These are phyloP conservation scores for Apiospora kogelbergensis DNA, from an alignment of 2,329 filamentous ascomycete genomes.

Conservation along the genomic window DNA sequence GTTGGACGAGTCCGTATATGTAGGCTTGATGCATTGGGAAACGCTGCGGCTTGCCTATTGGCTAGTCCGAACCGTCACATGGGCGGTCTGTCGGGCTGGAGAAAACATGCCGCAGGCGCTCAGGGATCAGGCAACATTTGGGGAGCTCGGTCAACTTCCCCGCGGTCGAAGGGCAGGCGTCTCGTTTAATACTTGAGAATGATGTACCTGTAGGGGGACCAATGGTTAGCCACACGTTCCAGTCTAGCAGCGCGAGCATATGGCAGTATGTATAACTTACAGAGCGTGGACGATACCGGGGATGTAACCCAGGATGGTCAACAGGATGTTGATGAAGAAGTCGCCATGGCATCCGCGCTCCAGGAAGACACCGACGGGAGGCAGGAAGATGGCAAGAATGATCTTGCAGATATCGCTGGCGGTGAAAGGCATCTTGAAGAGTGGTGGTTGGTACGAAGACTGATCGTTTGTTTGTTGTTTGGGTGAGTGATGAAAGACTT, in stretches of 20 bases:
- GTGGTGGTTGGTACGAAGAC: constrained; percentile 23
- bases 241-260: background rate
- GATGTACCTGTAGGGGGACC: constrained; percentile 56
- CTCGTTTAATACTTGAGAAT: constrained; percentile 69
- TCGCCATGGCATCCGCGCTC: constrained; percentile 77
- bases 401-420: constrained; percentile 61
- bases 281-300: constrained; percentile 77
- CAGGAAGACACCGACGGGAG: constrained; percentile 79
- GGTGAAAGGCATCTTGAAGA: constrained; percentile 10
- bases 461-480: constrained; percentile 18
- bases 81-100: background rate
- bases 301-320: constrained; percentile 70
- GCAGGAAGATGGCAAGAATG: constrained; percentile 76
- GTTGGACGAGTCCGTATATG: background rate
- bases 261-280: constrained; percentile 47
- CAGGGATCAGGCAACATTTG: background rate
- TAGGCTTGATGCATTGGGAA: background rate
- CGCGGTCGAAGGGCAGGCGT: constrained; percentile 5
- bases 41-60: background rate
- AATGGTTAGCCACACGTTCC: constrained; percentile 1
- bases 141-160: background rate
- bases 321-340: constrained; percentile 76
- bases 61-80: background rate
- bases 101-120: background rate
- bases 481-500: background rate